A percentile compares a stretch with the other conserved stretches of the same genome.
These are phyloP conservation scores for Hyaloscypha finlandica DNA, from an alignment of 495 filamentous ascomycete genomes.

Conservation along the genomic window DNA sequence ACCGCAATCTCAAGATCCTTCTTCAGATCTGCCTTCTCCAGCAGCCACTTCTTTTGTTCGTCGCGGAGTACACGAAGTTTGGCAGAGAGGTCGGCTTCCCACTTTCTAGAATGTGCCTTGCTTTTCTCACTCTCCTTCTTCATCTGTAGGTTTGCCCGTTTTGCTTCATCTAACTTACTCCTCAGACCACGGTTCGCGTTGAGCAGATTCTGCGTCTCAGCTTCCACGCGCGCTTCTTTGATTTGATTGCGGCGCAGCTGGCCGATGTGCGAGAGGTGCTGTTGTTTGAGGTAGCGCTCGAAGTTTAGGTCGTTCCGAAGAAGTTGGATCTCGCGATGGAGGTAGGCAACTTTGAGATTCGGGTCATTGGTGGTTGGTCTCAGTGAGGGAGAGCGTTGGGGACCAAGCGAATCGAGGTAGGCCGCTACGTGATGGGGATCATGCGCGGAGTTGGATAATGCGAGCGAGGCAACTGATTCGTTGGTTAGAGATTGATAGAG, in stretches of 20 bases:
- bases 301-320: constrained; percentile 75
- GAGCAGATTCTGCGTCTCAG: constrained; percentile 73
- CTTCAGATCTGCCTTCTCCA: constrained; percentile 52
- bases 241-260: constrained; percentile 68
- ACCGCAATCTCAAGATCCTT: constrained; percentile 52
- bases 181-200: constrained; percentile 72
- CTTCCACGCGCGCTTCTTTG: constrained; percentile 66
- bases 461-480: constrained; percentile 52
- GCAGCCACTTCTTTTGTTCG: constrained; percentile 66
- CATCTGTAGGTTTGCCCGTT: constrained; percentile 59
- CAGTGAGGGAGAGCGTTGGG: constrained; percentile 42
- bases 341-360: constrained; percentile 47
- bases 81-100: constrained; percentile 62
- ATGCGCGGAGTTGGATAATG: constrained; percentile 39
- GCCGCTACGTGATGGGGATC: constrained; percentile 35
- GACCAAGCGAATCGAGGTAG: constrained; percentile 40
- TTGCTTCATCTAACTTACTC: constrained; percentile 66
- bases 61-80: constrained; percentile 63
- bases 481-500: constrained; percentile 51
- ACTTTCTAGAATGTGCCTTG: constrained; percentile 66
- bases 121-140: constrained; percentile 66
- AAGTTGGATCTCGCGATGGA: constrained; percentile 66
- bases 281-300: constrained; percentile 73
- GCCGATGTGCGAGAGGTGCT: constrained; percentile 74
- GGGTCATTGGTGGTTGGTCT: constrained; percentile 38